phyloP scores from a whole-genome alignment of 441 rosid species.

The Corymbia calophylla region DNA sequence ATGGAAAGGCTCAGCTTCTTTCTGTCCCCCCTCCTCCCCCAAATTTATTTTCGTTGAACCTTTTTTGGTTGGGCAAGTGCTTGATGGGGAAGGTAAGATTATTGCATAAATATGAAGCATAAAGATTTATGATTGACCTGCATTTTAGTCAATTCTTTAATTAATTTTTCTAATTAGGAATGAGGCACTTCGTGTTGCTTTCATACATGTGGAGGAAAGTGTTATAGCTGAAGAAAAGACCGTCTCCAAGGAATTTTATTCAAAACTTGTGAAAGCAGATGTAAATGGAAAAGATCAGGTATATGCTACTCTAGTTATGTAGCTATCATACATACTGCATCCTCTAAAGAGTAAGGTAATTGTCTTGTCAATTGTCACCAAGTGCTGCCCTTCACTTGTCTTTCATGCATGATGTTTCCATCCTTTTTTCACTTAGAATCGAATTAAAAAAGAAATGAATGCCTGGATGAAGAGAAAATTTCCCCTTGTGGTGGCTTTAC shows the following conservation, averaged over 20 bases:
- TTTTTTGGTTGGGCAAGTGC: background rate
- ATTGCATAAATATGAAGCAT: background rate
- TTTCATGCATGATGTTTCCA: background rate
- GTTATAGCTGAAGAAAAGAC: conserved; percentile 36
- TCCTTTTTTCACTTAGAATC: background rate
- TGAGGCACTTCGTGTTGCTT: conserved; percentile 97
- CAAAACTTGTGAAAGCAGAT: conserved; percentile 97
- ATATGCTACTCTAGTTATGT: background rate
- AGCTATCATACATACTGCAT: background rate
- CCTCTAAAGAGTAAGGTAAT: background rate
- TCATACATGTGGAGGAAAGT: conserved; percentile 86
- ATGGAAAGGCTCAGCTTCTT: background rate
- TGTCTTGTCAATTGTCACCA: background rate
- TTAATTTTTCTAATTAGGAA: conserved; percentile 36
- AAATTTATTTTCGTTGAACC: background rate
- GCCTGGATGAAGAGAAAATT: background rate
- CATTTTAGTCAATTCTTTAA: background rate
- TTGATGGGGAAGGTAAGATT: background rate
- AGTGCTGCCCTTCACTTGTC: background rate
- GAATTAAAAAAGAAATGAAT: background rate
- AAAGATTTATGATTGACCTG: background rate
- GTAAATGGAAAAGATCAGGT: conserved; percentile 98
- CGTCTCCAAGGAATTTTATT: conserved; percentile 49
- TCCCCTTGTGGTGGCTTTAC: background rate
- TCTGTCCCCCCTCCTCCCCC: background rate